Conservation (phyloP, 768 basidiomycete species). For the Lactifluus subvellereus region DNA sequence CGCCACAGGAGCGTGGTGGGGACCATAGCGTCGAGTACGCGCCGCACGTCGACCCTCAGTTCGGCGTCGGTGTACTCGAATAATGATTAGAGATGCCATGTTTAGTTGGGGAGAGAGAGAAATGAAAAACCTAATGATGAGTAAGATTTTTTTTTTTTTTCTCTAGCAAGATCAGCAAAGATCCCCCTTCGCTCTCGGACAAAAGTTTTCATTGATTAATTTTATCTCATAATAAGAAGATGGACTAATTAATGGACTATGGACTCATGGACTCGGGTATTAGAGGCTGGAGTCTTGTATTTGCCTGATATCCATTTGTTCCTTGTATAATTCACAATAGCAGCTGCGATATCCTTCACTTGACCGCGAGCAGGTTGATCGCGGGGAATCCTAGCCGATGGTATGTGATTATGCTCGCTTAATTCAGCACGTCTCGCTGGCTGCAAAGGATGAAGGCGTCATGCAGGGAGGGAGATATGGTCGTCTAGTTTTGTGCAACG, state of each 20-base stretch:
- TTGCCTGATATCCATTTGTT: not conserved
- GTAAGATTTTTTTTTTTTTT: too few species aligned
- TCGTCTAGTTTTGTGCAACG: slow-evolving; percentile 8
- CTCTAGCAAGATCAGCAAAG: too few species aligned
- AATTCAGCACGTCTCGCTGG: not conserved
- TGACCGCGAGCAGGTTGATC: not conserved
- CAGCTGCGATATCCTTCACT: not conserved
- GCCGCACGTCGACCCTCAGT: slow-evolving; percentile 17
- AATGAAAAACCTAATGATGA: too few species aligned
- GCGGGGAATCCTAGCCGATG: not conserved
- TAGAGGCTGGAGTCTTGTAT: not conserved
- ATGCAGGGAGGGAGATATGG: not conserved
- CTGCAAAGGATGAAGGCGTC: not conserved
- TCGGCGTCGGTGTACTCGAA: slow-evolving; percentile 22
- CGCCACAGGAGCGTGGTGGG: not conserved
- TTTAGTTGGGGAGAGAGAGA: too few species aligned
- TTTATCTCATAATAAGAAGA: slow-evolving; percentile 2
- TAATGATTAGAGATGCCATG: not conserved
- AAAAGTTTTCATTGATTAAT: not conserved
- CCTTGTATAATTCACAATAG: not conserved
- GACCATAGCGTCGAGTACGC: not conserved
- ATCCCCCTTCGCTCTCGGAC: too few species aligned
- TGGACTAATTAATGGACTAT: not conserved
- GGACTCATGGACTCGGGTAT: not conserved
- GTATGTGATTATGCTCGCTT: not conserved